A percentile compares a stretch with the other conserved stretches of the same genome.
These are phyloP conservation scores for Scopulariopsis brevicaulis DNA, from an alignment of 2,329 filamentous ascomycete genomes.

Conservation along the genomic window DNA sequence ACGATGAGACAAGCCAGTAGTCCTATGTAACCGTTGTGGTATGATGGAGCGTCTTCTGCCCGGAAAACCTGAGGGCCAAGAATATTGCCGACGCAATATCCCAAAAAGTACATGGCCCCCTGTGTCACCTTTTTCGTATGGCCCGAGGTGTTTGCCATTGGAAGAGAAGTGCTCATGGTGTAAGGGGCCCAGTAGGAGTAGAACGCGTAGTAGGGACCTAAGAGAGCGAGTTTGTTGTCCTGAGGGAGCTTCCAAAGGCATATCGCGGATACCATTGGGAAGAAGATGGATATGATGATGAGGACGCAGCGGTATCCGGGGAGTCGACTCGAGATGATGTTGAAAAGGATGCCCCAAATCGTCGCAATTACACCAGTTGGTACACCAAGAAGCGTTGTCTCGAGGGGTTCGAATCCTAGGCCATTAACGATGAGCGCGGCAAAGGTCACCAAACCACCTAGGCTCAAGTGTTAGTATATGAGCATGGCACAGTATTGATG, in stretches of 20 bases:
- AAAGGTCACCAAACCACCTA: slow-evolving; percentile 18
- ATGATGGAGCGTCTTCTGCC: slow-evolving; percentile 29
- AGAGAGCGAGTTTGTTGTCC: background rate
- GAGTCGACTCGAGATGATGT: background rate
- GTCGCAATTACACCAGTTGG: background rate
- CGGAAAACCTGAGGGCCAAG: slow-evolving; percentile 34
- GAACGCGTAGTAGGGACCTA: background rate
- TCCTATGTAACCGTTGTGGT: slow-evolving; percentile 38
- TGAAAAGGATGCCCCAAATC: background rate
- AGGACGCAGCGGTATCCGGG: background rate
- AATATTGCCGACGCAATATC: slow-evolving; percentile 33
- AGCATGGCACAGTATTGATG: background rate
- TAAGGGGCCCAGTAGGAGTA: background rate
- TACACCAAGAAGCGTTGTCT: background rate
- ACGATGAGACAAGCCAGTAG: slow-evolving; percentile 31
- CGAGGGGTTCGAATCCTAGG: background rate
- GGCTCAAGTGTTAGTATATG: background rate
- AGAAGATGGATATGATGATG: background rate
- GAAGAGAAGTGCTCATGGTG: slow-evolving; percentile 15
- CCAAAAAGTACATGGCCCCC: slow-evolving; percentile 32
- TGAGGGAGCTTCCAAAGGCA: background rate
- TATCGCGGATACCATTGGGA: background rate
- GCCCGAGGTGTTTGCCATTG: slow-evolving; percentile 32
- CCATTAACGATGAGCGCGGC: slow-evolving; percentile 11
- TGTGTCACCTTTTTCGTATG: slow-evolving; percentile 34